A percentile compares a stretch with the other conserved stretches of the same genome.
These are phyloP conservation scores for Solanum rostratum DNA, from an alignment of 257 asterid genomes.

Conservation along the genomic window DNA sequence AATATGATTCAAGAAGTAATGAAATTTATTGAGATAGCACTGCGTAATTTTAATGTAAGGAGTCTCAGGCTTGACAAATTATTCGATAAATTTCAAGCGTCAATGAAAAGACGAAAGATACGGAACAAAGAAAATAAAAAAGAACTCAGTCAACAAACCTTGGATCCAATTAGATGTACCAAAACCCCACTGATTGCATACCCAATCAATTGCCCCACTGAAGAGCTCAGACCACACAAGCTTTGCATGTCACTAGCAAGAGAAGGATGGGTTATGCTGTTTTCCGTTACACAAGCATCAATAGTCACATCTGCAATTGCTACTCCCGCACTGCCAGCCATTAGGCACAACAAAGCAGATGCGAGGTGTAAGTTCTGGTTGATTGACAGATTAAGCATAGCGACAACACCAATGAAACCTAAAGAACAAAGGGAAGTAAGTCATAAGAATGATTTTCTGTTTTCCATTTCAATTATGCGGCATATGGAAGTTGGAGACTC, in stretches of 20 bases:
- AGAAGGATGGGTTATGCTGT: conserved; percentile 39
- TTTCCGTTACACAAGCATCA: conserved; percentile 63
- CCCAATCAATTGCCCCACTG: conserved; percentile 56
- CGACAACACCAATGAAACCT: conserved; percentile 38
- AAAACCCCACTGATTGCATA: conserved; percentile 52
- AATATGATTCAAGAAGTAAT: background rate
- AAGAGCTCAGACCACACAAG: conserved; percentile 47
- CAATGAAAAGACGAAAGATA: background rate
- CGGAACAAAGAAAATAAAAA: background rate
- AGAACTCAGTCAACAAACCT: conserved; percentile 22
- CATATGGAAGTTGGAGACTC: background rate
- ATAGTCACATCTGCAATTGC: conserved; percentile 62
- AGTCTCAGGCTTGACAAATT: background rate
- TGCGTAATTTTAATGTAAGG: background rate
- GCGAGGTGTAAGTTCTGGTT: conserved; percentile 20
- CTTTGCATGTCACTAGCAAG: conserved; percentile 69
- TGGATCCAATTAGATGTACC: conserved; percentile 53
- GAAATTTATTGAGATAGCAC: background rate
- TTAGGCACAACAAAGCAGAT: conserved; percentile 32
- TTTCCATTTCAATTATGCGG: background rate
- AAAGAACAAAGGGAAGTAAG: conserved; percentile 8
- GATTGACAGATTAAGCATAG: conserved; percentile 42
- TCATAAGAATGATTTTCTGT: background rate
- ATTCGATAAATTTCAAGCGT: background rate
- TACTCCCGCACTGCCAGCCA: conserved; percentile 37